Conservation (phyloP, 2,329 filamentous ascomycete species). For the Monosporascus sp. region DNA sequence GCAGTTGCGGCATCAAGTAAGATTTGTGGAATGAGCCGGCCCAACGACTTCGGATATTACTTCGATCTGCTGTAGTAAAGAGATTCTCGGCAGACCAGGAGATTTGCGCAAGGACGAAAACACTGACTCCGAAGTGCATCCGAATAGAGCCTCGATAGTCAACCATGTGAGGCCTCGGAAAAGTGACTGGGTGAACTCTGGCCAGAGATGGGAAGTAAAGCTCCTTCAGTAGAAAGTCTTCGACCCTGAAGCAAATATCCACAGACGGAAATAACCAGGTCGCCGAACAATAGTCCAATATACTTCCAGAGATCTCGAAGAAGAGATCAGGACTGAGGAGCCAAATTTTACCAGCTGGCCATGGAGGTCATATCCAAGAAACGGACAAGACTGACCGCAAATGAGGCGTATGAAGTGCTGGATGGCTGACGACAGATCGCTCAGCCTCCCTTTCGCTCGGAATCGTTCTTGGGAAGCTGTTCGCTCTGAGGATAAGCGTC, state of each 20-base stretch:
- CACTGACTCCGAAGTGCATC: not conserved
- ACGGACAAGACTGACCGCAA: constrained; percentile 7
- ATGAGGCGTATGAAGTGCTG: constrained; percentile 3
- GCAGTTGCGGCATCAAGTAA: not conserved
- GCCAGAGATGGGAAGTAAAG: not conserved
- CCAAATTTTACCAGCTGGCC: constrained; percentile 7
- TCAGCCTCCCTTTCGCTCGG: constrained; percentile 60
- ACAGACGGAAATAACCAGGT: constrained; percentile 15
- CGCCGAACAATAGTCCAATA: constrained; percentile 17
- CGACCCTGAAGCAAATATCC: constrained; percentile 11
- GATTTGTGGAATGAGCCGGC: not conserved
- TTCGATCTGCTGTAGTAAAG: not conserved
- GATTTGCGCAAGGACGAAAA: not conserved
- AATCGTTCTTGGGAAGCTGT: constrained; percentile 50
- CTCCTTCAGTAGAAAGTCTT: not conserved
- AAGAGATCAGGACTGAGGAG: constrained; percentile 8
- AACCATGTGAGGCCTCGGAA: not conserved
- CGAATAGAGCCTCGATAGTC: not conserved
- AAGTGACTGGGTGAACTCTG: not conserved
- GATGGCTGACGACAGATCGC: not conserved
- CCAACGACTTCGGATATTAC: not conserved
- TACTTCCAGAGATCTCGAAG: constrained; percentile 13
- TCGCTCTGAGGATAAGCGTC: constrained; percentile 42
- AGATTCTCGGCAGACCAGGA: not conserved
- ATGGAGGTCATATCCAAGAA: constrained; percentile 22